Conservation (phyloP, 306 rosid genomes). For the Boehmeria nivea region DNA sequence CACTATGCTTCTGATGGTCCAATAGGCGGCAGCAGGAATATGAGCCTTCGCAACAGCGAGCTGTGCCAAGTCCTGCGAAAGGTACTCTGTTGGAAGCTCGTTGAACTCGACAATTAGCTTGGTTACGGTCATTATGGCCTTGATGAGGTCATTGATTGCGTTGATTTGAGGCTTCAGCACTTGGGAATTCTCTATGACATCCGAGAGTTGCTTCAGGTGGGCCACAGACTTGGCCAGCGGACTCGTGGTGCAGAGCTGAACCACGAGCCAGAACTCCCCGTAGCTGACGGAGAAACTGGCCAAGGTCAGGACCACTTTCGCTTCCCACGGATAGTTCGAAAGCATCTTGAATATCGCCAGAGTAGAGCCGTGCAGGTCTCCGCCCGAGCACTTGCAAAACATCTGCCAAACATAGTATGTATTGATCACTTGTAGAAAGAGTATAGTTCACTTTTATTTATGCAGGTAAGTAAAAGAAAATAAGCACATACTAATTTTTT, state of each 20-base stretch:
- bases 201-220: conserved; percentile 61
- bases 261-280: conserved; percentile 85
- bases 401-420: conserved; percentile 38
- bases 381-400: conserved; percentile 55
- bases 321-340: conserved; percentile 74
- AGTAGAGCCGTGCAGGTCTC: conserved; percentile 65
- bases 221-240: conserved; percentile 78
- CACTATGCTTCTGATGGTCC: conserved; percentile 63
- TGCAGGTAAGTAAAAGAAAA: no score
- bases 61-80: conserved; percentile 63
- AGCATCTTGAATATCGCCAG: conserved; percentile 53
- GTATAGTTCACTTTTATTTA: no score
- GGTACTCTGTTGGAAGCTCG: conserved; percentile 56
- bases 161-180: conserved; percentile 54
- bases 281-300: conserved; percentile 71
- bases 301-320: conserved; percentile 67
- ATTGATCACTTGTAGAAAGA: no score
- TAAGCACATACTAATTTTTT: no score
- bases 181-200: conserved; percentile 42
- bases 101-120: conserved; percentile 49
- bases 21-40: conserved; percentile 75
- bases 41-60: conserved; percentile 51
- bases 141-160: conserved; percentile 51
- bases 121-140: conserved; percentile 47
- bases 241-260: conserved; percentile 42